These are phyloP conservation scores for Hyphopichia fennica DNA, from an alignment of 1,139 yeast species.

Conservation along the genomic window DNA sequence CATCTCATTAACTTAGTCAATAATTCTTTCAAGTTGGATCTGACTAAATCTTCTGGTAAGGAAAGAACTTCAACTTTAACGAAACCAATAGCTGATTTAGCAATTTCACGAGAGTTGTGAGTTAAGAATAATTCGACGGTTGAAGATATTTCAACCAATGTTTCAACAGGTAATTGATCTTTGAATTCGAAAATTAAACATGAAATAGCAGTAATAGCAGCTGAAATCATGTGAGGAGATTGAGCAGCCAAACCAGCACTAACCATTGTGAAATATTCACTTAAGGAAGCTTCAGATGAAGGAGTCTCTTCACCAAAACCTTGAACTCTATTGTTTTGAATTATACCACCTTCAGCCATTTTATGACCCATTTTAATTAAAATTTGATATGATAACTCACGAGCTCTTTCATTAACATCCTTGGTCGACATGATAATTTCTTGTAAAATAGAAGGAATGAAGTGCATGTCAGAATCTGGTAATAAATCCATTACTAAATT, in stretches of 20 bases:
- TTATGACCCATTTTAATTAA: constrained; percentile 79
- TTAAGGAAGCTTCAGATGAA: constrained; percentile 64
- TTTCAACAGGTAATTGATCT: constrained; percentile 52
- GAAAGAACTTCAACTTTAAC: constrained; percentile 87
- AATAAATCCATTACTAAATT: constrained; percentile 57
- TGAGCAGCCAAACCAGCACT: constrained; percentile 96
- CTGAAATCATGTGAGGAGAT: constrained; percentile 93
- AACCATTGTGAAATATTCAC: constrained; percentile 88
- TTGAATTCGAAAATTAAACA: constrained; percentile 87
- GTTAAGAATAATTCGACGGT: constrained; percentile 89
- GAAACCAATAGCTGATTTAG: constrained; percentile 90
- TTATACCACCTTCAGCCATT: constrained; percentile 70
- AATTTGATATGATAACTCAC: constrained; percentile 76
- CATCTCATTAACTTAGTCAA: constrained; percentile 77
- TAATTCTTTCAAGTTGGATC: constrained; percentile 63
- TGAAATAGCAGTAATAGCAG: constrained; percentile 88
- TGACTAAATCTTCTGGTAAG: constrained; percentile 77
- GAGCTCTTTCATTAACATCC: constrained; percentile 87
- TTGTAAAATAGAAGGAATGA: constrained; percentile 79
- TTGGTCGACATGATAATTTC: constrained; percentile 92
- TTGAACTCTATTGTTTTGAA: constrained; percentile 66
- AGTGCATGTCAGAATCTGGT: constrained; percentile 64
- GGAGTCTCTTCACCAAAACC: constrained; percentile 66
- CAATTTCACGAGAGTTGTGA: constrained; percentile 89
- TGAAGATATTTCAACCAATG: constrained; percentile 73